A percentile compares a stretch with the other conserved stretches of the same genome.
Evolutionary conservation across 371 early-diverging fungal genomes (phyloP).

Genomic region (Dinochytrium kinnereticum): DNA sequence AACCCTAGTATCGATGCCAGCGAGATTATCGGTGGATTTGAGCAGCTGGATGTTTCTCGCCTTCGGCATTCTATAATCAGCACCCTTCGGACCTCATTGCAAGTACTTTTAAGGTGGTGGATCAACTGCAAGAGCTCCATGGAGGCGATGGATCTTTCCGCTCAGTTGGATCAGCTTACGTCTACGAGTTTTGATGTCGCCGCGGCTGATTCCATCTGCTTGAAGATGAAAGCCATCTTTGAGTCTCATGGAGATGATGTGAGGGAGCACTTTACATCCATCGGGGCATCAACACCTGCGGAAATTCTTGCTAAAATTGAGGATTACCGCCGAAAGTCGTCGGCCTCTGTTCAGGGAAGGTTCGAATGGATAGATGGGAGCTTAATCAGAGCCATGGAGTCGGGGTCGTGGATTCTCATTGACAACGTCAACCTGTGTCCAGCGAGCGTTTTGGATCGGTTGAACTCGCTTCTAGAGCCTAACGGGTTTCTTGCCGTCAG

Average conservation of each 20-base stretch:
- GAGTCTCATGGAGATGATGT: not conserved
- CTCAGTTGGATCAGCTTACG: not conserved
- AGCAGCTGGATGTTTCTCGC: slow-evolving; percentile 89
- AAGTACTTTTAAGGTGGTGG: slow-evolving; percentile 5
- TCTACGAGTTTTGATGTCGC: not conserved
- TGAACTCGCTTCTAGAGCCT: slow-evolving; percentile 93
- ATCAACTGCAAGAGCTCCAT: not conserved
- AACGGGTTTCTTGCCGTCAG: slow-evolving; percentile 87
- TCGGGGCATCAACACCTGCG: not conserved
- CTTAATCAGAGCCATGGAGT: slow-evolving; percentile 89
- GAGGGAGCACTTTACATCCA: not conserved
- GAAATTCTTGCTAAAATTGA: not conserved
- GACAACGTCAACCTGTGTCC: slow-evolving; percentile 99
- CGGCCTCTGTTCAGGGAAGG: slow-evolving; percentile 32
- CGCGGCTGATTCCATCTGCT: not conserved
- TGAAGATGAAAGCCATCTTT: not conserved
- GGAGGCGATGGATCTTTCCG: not conserved
- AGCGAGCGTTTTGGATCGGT: slow-evolving; percentile 93
- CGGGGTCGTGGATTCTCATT: slow-evolving; percentile 97
- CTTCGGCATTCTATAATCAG: slow-evolving; percentile 15
- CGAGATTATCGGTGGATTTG: slow-evolving; percentile 96
- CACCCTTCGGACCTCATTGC: not conserved
- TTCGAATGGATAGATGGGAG: slow-evolving; percentile 99
- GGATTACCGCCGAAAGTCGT: not conserved
- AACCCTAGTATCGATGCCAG: slow-evolving; percentile 93